Conservation (phyloP, 2,329 filamentous ascomycete genomes). For the Fusarium ambrosium region DNA sequence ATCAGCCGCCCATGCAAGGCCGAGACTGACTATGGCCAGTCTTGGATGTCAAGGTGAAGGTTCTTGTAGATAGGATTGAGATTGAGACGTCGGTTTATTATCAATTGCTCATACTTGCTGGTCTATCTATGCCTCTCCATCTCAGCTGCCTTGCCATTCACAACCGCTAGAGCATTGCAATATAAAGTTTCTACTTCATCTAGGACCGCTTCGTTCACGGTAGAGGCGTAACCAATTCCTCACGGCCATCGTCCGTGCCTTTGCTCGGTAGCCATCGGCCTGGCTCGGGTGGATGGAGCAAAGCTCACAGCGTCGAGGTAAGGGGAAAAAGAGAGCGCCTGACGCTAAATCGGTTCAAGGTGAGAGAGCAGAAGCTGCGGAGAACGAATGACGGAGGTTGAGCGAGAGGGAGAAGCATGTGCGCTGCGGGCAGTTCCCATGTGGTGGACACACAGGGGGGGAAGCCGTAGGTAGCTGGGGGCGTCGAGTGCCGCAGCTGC, state of each 20-base stretch:
- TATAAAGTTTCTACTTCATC: background rate
- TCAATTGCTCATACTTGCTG: background rate
- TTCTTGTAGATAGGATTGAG: background rate
- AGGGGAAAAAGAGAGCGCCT: slow-evolving; percentile 24
- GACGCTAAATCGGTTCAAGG: slow-evolving; percentile 24
- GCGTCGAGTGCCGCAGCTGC: slow-evolving; percentile 3
- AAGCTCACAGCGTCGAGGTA: slow-evolving; percentile 14
- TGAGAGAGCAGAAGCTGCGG: slow-evolving; percentile 23
- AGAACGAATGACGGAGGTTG: slow-evolving; percentile 10
- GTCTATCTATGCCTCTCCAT: background rate
- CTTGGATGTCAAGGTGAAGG: slow-evolving; percentile 18
- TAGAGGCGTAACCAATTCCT: slow-evolving; percentile 3
- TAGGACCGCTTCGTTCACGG: background rate
- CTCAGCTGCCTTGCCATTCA: background rate
- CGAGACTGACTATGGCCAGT: slow-evolving; percentile 8
- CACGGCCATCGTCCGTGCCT: slow-evolving; percentile 44
- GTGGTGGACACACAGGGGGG: slow-evolving; percentile 1
- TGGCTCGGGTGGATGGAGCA: slow-evolving; percentile 53
- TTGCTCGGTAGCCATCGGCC: slow-evolving; percentile 52
- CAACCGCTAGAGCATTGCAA: background rate
- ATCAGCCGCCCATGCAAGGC: slow-evolving; percentile 10
- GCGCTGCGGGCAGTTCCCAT: slow-evolving; percentile 18
- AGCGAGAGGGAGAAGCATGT: slow-evolving; percentile 15
- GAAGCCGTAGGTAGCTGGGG: background rate
- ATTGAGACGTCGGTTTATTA: background rate